A percentile compares a stretch with the other conserved stretches of the same genome.
These are phyloP conservation scores for Ilyonectria mors-panacis DNA, from an alignment of 2,329 filamentous ascomycete genomes.

Conservation along the genomic window DNA sequence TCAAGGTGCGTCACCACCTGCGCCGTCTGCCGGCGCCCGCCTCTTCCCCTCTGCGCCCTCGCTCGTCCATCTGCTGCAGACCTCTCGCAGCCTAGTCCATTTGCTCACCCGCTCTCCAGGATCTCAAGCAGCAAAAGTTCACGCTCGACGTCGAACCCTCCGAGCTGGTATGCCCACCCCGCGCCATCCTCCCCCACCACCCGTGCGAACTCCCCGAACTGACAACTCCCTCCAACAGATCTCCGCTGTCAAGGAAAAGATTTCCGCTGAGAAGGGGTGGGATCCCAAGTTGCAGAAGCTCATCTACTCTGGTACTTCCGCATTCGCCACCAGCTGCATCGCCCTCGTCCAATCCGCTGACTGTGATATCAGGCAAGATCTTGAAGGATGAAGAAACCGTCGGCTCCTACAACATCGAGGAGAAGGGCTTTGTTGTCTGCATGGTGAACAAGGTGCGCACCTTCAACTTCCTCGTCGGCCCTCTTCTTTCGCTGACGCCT, in stretches of 20 bases:
- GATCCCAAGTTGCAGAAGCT: conserved; percentile 92
- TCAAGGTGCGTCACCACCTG: conserved; percentile 66
- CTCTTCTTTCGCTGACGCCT: conserved; percentile 30
- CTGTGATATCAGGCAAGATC: conserved; percentile 83
- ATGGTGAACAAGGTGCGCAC: conserved; percentile 91
- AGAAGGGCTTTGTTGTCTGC: conserved; percentile 99
- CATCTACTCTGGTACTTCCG: conserved; percentile 89
- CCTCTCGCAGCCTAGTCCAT: neutral
- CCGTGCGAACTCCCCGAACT: conserved; percentile 34
- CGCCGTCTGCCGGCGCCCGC: conserved; percentile 13
- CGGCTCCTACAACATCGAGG: conserved; percentile 97
- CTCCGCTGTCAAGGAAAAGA: conserved; percentile 92
- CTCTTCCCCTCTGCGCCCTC: conserved; percentile 7
- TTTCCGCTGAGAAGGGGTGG: conserved; percentile 93
- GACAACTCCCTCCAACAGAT: conserved; percentile 69
- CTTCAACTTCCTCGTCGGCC: neutral
- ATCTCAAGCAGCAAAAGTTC: conserved; percentile 99
- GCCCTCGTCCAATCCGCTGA: conserved; percentile 40
- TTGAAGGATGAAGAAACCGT: conserved; percentile 98
- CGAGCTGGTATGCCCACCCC: conserved; percentile 81
- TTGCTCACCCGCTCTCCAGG: conserved; percentile 66
- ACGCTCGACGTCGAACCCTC: conserved; percentile 93
- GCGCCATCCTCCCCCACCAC: conserved; percentile 40
- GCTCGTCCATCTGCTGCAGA: neutral
- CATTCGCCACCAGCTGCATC: conserved; percentile 9